Conservation (phyloP, 805 yeast genomes). For the Monosporozyma aquatica region DNA sequence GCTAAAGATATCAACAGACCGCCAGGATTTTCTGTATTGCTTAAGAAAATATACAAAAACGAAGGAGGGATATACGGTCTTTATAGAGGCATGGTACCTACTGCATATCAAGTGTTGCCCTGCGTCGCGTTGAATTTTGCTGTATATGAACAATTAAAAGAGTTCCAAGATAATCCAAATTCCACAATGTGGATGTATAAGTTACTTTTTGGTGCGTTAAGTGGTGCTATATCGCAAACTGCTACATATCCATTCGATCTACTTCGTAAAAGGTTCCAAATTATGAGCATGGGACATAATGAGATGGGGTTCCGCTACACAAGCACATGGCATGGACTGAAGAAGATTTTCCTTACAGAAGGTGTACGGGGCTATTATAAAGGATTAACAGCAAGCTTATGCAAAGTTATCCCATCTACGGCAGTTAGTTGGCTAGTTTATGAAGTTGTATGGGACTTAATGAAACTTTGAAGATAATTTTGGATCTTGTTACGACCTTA, state of each 20-base stretch:
- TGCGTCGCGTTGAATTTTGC: conserved; percentile 91
- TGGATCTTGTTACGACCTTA: too few species aligned
- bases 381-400: conserved; percentile 72
- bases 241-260: conserved; percentile 87
- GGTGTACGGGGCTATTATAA: conserved; percentile 72
- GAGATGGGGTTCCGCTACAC: conserved; percentile 75
- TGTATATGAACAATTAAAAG: conserved; percentile 74
- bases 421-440: conserved; percentile 89
- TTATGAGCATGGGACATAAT: conserved; percentile 61
- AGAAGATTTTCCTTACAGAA: conserved; percentile 59
- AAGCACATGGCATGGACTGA: conserved; percentile 67
- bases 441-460: conserved; percentile 42
- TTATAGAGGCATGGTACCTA: conserved; percentile 83
- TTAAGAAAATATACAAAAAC: conserved; percentile 47
- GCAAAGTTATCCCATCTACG: conserved; percentile 87
- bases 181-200: conserved; percentile 33
- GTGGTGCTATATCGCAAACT: conserved; percentile 87
- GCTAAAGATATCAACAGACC: conserved; percentile 36
- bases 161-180: conserved; percentile 33
- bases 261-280: conserved; percentile 83
- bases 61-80: conserved; percentile 81
- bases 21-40: conserved; percentile 60
- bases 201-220: conserved; percentile 68
- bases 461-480: too few species aligned
- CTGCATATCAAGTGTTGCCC: conserved; percentile 90